Evolutionary conservation across 139 green algal genomes (phyloP).

Genomic region (Edaphochlamys debaryana): DNA sequence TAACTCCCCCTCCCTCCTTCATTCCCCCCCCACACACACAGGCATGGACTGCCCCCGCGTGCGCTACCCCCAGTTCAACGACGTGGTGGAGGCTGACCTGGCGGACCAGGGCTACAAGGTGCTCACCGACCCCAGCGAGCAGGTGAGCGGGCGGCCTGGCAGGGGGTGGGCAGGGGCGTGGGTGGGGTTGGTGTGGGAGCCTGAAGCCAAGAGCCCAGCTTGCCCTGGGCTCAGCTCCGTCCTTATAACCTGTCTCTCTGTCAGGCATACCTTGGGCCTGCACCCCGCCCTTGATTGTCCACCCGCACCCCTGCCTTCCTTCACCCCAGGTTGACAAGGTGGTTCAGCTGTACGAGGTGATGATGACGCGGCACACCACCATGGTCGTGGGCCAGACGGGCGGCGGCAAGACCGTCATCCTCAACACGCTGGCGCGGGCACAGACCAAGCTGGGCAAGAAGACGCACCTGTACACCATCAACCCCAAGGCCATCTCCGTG

Average conservation of each 20-base stretch:
- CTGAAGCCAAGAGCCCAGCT: background rate
- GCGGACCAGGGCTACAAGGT: conserved; percentile 77
- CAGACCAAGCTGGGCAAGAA: conserved; percentile 85
- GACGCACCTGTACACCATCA: conserved; percentile 81
- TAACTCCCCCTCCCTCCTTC: background rate
- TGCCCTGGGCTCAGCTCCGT: background rate
- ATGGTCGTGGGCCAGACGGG: conserved; percentile 90
- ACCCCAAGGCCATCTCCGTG: conserved; percentile 81
- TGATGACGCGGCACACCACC: conserved; percentile 87
- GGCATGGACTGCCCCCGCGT: conserved; percentile 82
- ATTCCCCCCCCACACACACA: conserved; percentile 50
- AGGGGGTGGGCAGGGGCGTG: background rate
- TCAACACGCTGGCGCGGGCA: conserved; percentile 77
- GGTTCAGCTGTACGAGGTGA: conserved; percentile 89
- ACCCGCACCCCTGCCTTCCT: no score
- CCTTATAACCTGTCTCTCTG: background rate
- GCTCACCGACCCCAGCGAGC: conserved; percentile 62
- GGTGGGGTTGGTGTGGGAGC: background rate
- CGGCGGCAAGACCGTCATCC: conserved; percentile 90
- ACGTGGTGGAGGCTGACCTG: conserved; percentile 85
- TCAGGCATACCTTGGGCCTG: no score
- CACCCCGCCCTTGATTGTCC: no score
- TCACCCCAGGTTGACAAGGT: conserved; percentile 86
- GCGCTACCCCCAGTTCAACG: conserved; percentile 86
- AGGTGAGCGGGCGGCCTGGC: conserved; percentile 30